phyloP scores from a whole-genome alignment of 2,329 filamentous ascomycete species.

The Exophiala spinifera region DNA sequence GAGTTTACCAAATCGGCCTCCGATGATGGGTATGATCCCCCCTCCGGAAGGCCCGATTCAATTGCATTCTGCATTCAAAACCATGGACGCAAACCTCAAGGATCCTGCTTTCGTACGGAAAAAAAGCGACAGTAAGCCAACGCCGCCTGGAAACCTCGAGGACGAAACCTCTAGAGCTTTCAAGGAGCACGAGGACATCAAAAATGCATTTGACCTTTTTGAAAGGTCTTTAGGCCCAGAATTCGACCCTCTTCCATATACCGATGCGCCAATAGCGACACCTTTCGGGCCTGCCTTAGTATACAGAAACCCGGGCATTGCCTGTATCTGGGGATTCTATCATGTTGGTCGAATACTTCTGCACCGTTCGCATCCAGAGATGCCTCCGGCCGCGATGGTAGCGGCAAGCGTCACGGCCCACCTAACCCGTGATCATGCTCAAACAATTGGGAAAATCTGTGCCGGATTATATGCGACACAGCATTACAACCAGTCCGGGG shows the following conservation, averaged over 20 bases:
- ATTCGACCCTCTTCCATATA: slow-evolving; percentile 71
- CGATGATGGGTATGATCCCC: slow-evolving; percentile 51
- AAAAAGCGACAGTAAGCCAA: slow-evolving; percentile 15
- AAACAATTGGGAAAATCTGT: slow-evolving; percentile 73
- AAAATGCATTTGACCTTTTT: slow-evolving; percentile 41
- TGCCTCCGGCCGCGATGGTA: slow-evolving; percentile 87
- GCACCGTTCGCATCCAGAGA: slow-evolving; percentile 77
- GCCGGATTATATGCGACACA: slow-evolving; percentile 57
- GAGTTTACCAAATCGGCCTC: slow-evolving; percentile 33
- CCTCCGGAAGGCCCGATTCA: slow-evolving; percentile 37
- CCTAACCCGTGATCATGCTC: slow-evolving; percentile 68
- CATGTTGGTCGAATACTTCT: slow-evolving; percentile 81
- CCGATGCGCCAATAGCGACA: slow-evolving; percentile 59
- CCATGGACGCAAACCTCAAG: slow-evolving; percentile 43
- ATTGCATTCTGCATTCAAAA: slow-evolving; percentile 53
- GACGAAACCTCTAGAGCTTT: slow-evolving; percentile 66
- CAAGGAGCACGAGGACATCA: slow-evolving; percentile 66
- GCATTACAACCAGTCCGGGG: slow-evolving; percentile 39
- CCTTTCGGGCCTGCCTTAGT: slow-evolving; percentile 80
- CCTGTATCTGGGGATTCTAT: slow-evolving; percentile 81
- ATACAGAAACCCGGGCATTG: slow-evolving; percentile 84
- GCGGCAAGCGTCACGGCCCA: slow-evolving; percentile 74
- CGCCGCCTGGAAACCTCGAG: slow-evolving; percentile 53
- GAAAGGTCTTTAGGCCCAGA: slow-evolving; percentile 64
- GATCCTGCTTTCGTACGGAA: slow-evolving; percentile 32